Evolutionary conservation across 768 basidiomycete genomes (phyloP).

Genomic region (Termitomyces sp.): DNA sequence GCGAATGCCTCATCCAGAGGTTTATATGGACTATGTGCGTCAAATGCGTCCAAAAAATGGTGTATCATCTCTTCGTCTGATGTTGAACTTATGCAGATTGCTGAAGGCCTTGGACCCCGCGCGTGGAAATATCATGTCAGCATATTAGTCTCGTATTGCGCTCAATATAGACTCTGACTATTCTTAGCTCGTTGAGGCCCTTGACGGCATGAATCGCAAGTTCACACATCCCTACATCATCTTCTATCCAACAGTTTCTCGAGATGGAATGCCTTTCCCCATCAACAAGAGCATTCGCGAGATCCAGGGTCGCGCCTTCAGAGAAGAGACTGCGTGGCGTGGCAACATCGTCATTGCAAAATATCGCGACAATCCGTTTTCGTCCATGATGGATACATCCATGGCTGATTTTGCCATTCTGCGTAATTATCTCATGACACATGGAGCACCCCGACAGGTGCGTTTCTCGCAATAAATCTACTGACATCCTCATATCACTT

Average conservation of each 20-base stretch:
- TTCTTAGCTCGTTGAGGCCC: conserved; percentile 59
- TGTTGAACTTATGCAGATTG: conserved; percentile 36
- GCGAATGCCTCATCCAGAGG: conserved; percentile 77
- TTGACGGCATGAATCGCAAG: conserved; percentile 76
- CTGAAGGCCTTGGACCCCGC: conserved; percentile 60
- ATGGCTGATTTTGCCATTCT: conserved; percentile 82
- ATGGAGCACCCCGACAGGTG: conserved; percentile 46
- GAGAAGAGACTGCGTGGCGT: conserved; percentile 66
- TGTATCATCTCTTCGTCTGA: neutral
- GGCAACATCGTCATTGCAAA: conserved; percentile 79
- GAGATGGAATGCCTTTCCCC: conserved; percentile 79
- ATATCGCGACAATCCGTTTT: conserved; percentile 50
- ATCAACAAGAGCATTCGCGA: conserved; percentile 72
- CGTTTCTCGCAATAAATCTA: neutral
- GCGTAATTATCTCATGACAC: conserved; percentile 72
- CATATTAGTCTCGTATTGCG: neutral
- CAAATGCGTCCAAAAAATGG: neutral
- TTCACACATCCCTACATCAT: conserved; percentile 78
- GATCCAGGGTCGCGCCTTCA: conserved; percentile 59
- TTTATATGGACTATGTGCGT: conserved; percentile 74
- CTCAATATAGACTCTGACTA: neutral
- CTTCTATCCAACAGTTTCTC: conserved; percentile 71
- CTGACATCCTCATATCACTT: neutral
- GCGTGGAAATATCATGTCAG: conserved; percentile 70
- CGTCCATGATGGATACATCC: conserved; percentile 63